Evolutionary conservation across 208 protist species (phyloP).

Genomic region (Wallacemonas rigidus): DNA sequence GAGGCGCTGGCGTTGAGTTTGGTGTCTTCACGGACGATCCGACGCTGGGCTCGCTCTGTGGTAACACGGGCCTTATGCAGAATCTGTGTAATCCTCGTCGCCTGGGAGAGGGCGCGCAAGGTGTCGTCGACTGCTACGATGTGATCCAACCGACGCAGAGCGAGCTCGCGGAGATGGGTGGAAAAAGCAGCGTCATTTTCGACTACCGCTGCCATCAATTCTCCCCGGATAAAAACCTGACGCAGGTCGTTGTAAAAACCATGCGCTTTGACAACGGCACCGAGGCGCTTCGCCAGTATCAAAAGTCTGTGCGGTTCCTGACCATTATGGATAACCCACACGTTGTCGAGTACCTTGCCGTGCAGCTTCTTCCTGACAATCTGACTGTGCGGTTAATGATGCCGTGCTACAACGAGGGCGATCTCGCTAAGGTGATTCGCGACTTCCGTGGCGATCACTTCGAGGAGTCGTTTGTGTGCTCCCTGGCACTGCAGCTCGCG

Average conservation of each 20-base stretch:
- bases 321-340: slow-evolving; percentile 56
- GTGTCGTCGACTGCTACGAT: slow-evolving; percentile 51
- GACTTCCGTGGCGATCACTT: slow-evolving; percentile 45
- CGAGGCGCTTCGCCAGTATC: slow-evolving; percentile 48
- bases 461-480: slow-evolving; percentile 57
- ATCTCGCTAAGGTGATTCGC: slow-evolving; percentile 52
- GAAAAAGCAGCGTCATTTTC: slow-evolving; percentile 21
- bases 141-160: slow-evolving; percentile 33
- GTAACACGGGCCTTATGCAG: slow-evolving; percentile 68
- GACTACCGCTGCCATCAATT: slow-evolving; percentile 35
- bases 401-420: slow-evolving; percentile 73
- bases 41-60: slow-evolving; percentile 57
- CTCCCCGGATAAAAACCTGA: slow-evolving; percentile 20
- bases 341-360: slow-evolving; percentile 76
- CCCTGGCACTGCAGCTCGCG: slow-evolving; percentile 61
- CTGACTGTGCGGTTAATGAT: slow-evolving; percentile 65
- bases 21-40: slow-evolving; percentile 55
- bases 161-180: slow-evolving; percentile 30
- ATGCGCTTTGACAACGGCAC: slow-evolving; percentile 37
- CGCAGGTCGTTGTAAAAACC: slow-evolving; percentile 61
- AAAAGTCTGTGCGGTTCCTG: slow-evolving; percentile 76
- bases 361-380: slow-evolving; percentile 55
- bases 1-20: slow-evolving; percentile 44
- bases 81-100: slow-evolving; percentile 26
- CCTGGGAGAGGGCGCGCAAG: slow-evolving; percentile 70